phyloP scores from a whole-genome alignment of 148 eudicot genomes.

The Amaranthus cruentus region DNA sequence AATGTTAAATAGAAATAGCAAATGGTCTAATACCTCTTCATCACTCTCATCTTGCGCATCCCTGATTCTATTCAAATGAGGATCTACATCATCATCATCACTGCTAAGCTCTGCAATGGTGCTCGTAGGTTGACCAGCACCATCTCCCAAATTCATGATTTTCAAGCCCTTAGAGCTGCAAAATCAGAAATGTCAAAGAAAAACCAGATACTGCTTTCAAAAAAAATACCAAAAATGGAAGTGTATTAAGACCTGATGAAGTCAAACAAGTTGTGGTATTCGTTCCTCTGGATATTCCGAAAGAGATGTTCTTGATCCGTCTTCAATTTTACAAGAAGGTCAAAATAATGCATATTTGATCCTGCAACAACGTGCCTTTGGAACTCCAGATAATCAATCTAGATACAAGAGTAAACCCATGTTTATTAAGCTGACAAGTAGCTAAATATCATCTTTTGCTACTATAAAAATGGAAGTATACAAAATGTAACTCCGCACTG shows the following conservation, averaged over 20 bases:
- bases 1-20: neutral
- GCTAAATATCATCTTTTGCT: neutral
- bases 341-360: conserved; percentile 95
- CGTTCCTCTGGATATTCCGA: conserved; percentile 95
- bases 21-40: conserved; percentile 58
- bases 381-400: conserved; percentile 96
- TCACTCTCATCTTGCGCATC: conserved; percentile 86
- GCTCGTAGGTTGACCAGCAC: conserved; percentile 33
- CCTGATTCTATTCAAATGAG: conserved; percentile 89
- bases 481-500: neutral
- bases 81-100: conserved; percentile 80
- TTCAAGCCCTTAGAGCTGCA: conserved; percentile 77
- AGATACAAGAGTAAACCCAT: conserved; percentile 15
- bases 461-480: neutral
- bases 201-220: neutral
- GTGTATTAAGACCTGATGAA: conserved; percentile 57
- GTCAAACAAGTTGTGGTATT: conserved; percentile 71
- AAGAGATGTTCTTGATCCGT: conserved; percentile 94
- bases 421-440: neutral
- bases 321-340: conserved; percentile 77
- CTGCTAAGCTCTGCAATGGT: conserved; percentile 62
- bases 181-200: conserved; percentile 11
- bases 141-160: conserved; percentile 63
- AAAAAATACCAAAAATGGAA: neutral
- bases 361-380: conserved; percentile 98